Base-by-base conservation (phyloP, 2,329 filamentous ascomycete species). In the Beauveria sp. region DNA sequence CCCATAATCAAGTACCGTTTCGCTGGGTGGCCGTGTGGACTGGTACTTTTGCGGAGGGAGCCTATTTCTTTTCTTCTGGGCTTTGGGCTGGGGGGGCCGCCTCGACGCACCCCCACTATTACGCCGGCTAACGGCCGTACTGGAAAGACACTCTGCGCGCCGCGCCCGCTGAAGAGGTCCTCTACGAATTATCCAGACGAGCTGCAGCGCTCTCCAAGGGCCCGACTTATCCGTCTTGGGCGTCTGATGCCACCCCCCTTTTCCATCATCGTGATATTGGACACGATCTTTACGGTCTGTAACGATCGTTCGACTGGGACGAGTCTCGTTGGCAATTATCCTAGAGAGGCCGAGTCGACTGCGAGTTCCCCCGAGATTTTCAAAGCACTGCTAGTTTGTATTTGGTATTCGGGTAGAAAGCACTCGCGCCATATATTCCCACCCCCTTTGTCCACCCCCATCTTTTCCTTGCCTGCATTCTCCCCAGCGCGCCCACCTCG, bases 81-180 rank as follows among this genome's bases (percentile, higher is more conserved):
- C 34, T 24, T 55, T 38, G 38, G 24, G 28, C n/a, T 22, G 40
- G 20, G 30, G 43, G 28, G 38, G 16, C 34, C 12, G 20, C 8
- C 22, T 49, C 51, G 58, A 50, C 51, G 45, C 63, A 68, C 70
- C 78, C 77, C 80, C 80, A 83, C 81, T 80, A 81, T 83, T 82
- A 77, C 73, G 79, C 81, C 81, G 81, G 79, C 74, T 72, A 82
- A 81, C 72, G 78, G 80, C 81, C 81, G 80, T 74, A 71, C 73
- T 69, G 73, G 71, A 72, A 72, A 73, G 73, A 72, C 74, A 74
- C 69, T 66, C 65, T 57, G 60, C 60, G 60, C 58, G 62, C 50
- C 53, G 51, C 43, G 42, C 22, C 22, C 47, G 22, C 52, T 52
- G 45, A 50, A 56, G 51, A 55, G 26, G 18, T 20, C n/a, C 34